Evolutionary conservation across 106 monocot genomes (phyloP).

Genomic region (Hemerocallis citrina): DNA sequence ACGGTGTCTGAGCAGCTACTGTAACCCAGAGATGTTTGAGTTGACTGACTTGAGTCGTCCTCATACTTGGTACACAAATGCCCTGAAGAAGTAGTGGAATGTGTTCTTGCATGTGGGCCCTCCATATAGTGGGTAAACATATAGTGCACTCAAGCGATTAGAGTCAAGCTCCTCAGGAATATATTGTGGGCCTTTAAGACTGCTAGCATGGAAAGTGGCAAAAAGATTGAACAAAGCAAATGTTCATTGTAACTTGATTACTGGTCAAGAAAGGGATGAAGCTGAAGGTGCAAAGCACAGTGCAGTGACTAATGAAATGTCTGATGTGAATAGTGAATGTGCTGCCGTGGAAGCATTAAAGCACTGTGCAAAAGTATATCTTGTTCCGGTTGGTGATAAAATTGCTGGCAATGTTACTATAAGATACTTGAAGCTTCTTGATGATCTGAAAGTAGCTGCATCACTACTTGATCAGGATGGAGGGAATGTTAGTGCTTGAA

Average conservation of each 20-base stretch:
- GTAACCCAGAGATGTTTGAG: constrained; percentile 31
- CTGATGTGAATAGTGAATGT: constrained; percentile 58
- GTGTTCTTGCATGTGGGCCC: constrained; percentile 94
- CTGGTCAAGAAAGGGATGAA: constrained; percentile 89
- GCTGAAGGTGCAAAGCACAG: constrained; percentile 79
- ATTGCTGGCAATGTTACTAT: constrained; percentile 23
- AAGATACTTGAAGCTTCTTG: constrained; percentile 61
- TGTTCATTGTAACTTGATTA: constrained; percentile 82
- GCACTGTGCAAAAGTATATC: constrained; percentile 64
- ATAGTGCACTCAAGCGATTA: constrained; percentile 85
- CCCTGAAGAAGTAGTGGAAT: constrained; percentile 67
- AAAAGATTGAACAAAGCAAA: constrained; percentile 86
- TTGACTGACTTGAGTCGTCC: constrained; percentile 84
- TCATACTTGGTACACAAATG: constrained; percentile 92
- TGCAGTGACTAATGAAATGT: constrained; percentile 92
- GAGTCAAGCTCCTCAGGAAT: constrained; percentile 72
- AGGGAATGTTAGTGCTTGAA: no score
- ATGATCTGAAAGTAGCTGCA: constrained; percentile 91
- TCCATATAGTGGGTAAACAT: constrained; percentile 95
- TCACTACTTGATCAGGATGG: no score
- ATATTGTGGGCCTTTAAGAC: constrained; percentile 95
- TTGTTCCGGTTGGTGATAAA: constrained; percentile 37
- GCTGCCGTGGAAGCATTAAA: constrained; percentile 83
- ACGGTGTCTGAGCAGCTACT: constrained; percentile 26
- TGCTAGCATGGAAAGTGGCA: constrained; percentile 87